These are phyloP conservation scores for Solanum hybrid DNA, from an alignment of 305 asterid species.

Conservation along the genomic window DNA sequence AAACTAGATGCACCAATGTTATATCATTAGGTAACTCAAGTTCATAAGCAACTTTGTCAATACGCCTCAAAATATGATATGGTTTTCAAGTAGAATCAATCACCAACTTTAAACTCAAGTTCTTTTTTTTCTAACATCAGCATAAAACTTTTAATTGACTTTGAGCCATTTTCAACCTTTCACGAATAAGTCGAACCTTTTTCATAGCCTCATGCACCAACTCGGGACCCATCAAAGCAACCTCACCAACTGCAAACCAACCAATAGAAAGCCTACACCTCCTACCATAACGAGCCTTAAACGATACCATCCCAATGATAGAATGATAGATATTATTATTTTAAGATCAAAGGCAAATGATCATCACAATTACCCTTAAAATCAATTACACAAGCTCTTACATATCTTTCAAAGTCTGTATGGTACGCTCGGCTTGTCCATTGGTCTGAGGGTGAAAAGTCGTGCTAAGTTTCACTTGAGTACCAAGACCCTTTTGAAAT, in stretches of 20 bases:
- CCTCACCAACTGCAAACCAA: not conserved
- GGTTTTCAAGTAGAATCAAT: too few relatives aligned
- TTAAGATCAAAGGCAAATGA: not conserved
- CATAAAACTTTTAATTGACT: too few relatives aligned
- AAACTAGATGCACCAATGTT: too few relatives aligned
- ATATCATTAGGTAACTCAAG: too few relatives aligned
- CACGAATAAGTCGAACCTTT: not conserved
- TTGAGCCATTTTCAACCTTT: not conserved
- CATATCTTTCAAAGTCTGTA: not conserved
- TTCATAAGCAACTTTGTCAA: too few relatives aligned
- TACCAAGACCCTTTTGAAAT: not conserved
- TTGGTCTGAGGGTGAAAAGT: not conserved
- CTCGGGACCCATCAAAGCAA: not conserved
- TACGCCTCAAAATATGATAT: too few relatives aligned
- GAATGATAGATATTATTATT: not conserved
- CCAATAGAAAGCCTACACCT: not conserved
- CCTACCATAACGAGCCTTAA: not conserved
- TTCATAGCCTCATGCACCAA: not conserved
- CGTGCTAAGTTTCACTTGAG: not conserved
- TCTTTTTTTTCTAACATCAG: too few relatives aligned
- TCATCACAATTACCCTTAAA: not conserved
- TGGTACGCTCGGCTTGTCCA: not conserved
- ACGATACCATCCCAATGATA: not conserved
- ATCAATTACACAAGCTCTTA: not conserved
- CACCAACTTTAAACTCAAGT: too few relatives aligned